A percentile compares a stretch with the other conserved stretches of the same genome.
Evolutionary conservation across 2,329 filamentous ascomycete genomes (phyloP).

Genomic region (Mycogone perniciosa): DNA sequence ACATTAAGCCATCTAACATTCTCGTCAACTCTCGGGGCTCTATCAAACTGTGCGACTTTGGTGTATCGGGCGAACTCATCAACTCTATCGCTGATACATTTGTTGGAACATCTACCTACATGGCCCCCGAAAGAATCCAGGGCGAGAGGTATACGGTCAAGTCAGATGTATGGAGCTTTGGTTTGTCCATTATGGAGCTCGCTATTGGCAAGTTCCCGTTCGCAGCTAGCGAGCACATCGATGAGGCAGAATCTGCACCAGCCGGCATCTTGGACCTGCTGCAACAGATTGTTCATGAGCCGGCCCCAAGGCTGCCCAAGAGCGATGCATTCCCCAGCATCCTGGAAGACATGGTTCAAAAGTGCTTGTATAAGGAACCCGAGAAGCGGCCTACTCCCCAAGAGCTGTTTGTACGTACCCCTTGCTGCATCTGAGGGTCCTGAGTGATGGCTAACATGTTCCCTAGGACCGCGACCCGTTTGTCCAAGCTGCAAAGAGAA

Average conservation of each 20-base stretch:
- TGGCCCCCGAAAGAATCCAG: constrained; percentile 97
- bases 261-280: constrained; percentile 93
- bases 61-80: constrained; percentile 94
- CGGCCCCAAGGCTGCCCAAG: constrained; percentile 87
- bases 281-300: constrained; percentile 96
- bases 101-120: constrained; percentile 97
- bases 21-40: constrained; percentile 88
- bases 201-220: constrained; percentile 98
- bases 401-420: constrained; percentile 74
- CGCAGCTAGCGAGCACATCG: constrained; percentile 62
- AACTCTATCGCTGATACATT: constrained; percentile 98
- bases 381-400: constrained; percentile 85
- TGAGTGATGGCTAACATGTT: constrained; percentile 5
- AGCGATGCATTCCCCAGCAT: constrained; percentile 96
- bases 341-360: constrained; percentile 93
- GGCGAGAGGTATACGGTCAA: constrained; percentile 96
- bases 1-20: constrained; percentile 98
- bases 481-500: constrained; percentile 91
- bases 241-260: constrained; percentile 72
- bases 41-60: constrained; percentile 98
- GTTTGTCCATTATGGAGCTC: constrained; percentile 90
- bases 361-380: constrained; percentile 86
- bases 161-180: constrained; percentile 98
- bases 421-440: neutral
- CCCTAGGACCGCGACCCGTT: constrained; percentile 82